phyloP scores from a whole-genome alignment of 202 grass and related monocot species.

The Hordeum pubiflorum region DNA sequence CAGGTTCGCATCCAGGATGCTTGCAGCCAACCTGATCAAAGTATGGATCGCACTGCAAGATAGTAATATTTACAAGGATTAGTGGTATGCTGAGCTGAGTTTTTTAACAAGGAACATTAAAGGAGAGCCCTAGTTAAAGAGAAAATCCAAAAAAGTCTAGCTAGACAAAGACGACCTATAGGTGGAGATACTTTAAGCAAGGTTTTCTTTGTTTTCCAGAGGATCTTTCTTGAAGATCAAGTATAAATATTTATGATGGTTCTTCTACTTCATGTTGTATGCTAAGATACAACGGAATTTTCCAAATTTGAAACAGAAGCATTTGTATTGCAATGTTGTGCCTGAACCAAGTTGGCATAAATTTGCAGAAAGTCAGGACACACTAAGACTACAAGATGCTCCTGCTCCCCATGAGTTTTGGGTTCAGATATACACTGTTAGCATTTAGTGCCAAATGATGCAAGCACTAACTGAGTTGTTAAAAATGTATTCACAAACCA shows the following conservation, averaged over 20 bases:
- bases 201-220: neutral
- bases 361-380: neutral
- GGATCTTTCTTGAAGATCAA: neutral
- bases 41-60: slow-evolving; percentile 90
- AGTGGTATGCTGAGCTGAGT: neutral
- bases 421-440: neutral
- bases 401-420: neutral
- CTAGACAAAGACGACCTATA: neutral
- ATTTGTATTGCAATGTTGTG: neutral
- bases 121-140: neutral
- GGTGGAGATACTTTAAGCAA: neutral
- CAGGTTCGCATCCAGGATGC: slow-evolving; percentile 86
- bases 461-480: neutral
- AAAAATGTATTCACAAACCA: slow-evolving; percentile 3
- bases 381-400: neutral
- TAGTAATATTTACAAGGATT: neutral
- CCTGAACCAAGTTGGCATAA: neutral
- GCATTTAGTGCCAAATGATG: neutral
- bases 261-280: neutral
- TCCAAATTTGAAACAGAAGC: neutral
- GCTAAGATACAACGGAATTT: neutral
- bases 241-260: neutral
- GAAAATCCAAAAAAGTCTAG: neutral
- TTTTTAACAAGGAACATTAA: neutral
- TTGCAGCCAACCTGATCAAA: slow-evolving; percentile 72